Percentiles rank a stretch among this genome's conserved stretches.
Evolutionary conservation across 129 eudicot genomes (phyloP).

Genomic region (Logfia minima): DNA sequence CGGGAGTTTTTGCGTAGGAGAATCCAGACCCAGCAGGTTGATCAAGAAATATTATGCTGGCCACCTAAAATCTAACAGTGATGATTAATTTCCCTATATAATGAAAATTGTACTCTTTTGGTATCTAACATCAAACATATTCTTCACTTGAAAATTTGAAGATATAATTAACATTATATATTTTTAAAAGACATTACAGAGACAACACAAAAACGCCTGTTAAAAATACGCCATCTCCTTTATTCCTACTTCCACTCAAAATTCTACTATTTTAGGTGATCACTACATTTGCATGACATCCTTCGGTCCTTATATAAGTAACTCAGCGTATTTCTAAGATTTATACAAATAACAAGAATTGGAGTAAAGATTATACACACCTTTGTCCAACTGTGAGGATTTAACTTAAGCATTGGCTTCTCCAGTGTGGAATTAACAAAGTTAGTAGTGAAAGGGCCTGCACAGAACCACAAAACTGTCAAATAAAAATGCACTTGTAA

Average conservation of each 20-base stretch:
- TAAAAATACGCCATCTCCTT: too few species aligned
- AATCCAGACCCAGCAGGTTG: slow-evolving; percentile 37
- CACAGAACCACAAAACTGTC: slow-evolving; percentile 6
- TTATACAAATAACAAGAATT: background rate
- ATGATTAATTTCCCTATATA: too few species aligned
- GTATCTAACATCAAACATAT: too few species aligned
- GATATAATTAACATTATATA: too few species aligned
- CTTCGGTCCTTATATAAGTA: too few species aligned
- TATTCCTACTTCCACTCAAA: background rate
- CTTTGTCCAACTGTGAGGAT: slow-evolving; percentile 23
- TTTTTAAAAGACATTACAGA: too few species aligned
- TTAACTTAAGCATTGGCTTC: background rate
- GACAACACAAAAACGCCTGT: too few species aligned
- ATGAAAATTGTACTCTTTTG: too few species aligned
- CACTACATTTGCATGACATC: too few species aligned
- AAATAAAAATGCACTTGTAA: background rate
- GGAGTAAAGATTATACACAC: background rate
- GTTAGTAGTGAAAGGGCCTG: slow-evolving; percentile 1
- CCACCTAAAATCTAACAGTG: slow-evolving; percentile 13
- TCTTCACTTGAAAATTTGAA: too few species aligned
- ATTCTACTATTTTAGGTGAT: too few species aligned
- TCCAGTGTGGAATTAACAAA: background rate
- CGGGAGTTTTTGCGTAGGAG: slow-evolving; percentile 26
- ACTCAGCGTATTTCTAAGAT: background rate
- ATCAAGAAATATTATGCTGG: slow-evolving; percentile 38